Evolutionary conservation across 2,329 filamentous ascomycete species (phyloP).

Genomic region (Phymatotrichopsis omnivora): DNA sequence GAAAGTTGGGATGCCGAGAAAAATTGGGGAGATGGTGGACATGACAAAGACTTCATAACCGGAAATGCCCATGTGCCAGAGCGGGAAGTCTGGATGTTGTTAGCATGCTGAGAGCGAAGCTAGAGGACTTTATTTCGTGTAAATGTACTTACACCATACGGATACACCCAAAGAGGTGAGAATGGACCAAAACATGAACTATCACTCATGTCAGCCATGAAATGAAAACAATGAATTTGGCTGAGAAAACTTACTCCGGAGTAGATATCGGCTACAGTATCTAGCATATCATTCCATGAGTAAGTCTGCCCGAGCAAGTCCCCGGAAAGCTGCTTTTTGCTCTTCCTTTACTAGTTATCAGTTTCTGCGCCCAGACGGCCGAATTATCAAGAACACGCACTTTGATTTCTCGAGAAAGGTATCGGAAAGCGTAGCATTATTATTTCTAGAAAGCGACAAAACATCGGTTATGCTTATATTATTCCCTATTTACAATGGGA

Average conservation of each 20-base stretch:
- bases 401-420: constrained; percentile 28
- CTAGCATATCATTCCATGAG: constrained; percentile 61
- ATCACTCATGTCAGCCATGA: constrained; percentile 24
- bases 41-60: constrained; percentile 88
- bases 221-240: not conserved
- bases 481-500: constrained; percentile 70
- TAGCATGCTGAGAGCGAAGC: not conserved
- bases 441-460: constrained; percentile 14
- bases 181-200: constrained; percentile 95
- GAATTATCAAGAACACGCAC: constrained; percentile 12
- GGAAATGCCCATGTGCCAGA: constrained; percentile 99
- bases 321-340: constrained; percentile 55
- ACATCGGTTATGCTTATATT: constrained; percentile 12
- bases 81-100: constrained; percentile 61
- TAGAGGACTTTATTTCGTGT: not conserved
- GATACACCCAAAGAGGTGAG: constrained; percentile 78
- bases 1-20: constrained; percentile 61
- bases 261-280: constrained; percentile 80
- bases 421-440: constrained; percentile 37
- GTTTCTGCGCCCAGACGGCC: constrained; percentile 2
- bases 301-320: constrained; percentile 58
- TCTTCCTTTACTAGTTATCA: constrained; percentile 48
- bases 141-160: constrained; percentile 84
- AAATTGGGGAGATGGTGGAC: constrained; percentile 66
- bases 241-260: constrained; percentile 57